phyloP scores from a whole-genome alignment of 345 rosid species.

The Aquilaria yunnanensis region DNA sequence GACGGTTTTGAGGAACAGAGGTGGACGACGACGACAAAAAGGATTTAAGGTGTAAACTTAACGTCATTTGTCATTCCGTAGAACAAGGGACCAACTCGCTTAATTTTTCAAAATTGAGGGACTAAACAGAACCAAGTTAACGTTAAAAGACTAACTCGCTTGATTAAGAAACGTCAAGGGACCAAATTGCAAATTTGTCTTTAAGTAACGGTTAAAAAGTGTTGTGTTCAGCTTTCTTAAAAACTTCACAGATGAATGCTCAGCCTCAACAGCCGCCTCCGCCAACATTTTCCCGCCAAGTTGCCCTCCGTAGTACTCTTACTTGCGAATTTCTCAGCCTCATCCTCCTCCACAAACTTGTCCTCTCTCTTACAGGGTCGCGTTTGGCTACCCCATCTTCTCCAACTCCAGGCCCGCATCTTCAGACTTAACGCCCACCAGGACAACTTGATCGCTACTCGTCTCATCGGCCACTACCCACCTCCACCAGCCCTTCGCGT shows the following conservation, averaged over 20 bases:
- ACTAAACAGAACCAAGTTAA: too few relatives aligned
- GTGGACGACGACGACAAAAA: too few relatives aligned
- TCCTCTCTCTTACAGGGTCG: constrained; percentile 28
- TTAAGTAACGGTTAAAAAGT: too few relatives aligned
- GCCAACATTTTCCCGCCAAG: neutral
- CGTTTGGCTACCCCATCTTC: constrained; percentile 21
- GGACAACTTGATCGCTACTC: constrained; percentile 32
- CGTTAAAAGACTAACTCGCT: too few relatives aligned
- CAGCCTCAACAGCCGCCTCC: neutral
- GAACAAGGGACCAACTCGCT: too few relatives aligned
- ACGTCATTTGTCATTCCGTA: too few relatives aligned
- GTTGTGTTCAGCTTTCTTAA: neutral
- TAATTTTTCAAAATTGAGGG: too few relatives aligned
- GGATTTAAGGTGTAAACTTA: too few relatives aligned
- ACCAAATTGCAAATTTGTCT: too few relatives aligned
- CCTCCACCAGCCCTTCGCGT: constrained; percentile 16
- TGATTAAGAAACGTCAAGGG: too few relatives aligned
- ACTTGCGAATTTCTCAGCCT: neutral
- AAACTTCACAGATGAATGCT: neutral
- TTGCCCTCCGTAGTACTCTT: neutral
- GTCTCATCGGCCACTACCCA: constrained; percentile 36
- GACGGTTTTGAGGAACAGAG: too few relatives aligned
- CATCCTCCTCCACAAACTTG: constrained; percentile 11
- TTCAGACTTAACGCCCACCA: constrained; percentile 21
- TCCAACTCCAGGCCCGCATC: constrained; percentile 32